Conservation (phyloP, 2,329 filamentous ascomycete species). For the Pseudopithomyces maydicus region DNA sequence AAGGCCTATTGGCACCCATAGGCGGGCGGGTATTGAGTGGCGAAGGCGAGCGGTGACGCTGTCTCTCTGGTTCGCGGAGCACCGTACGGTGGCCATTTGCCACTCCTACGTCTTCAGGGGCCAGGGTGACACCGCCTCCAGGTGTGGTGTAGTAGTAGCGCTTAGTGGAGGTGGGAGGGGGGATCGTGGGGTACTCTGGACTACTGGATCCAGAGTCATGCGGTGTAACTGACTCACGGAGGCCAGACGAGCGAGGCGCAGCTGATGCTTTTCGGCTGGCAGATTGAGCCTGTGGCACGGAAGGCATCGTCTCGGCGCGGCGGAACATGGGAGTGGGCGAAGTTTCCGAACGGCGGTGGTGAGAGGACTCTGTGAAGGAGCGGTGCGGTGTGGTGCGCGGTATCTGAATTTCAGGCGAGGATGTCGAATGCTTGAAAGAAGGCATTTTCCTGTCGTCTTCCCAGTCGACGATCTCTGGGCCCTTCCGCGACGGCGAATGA, state of each 20-base stretch:
- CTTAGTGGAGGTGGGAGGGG: conserved; percentile 26
- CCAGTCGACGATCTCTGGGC: conserved; percentile 42
- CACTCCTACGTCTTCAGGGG: conserved; percentile 27
- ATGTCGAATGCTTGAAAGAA: conserved; percentile 45
- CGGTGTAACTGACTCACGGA: conserved; percentile 34
- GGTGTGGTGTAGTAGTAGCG: conserved; percentile 36
- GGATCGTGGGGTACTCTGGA: conserved; percentile 33
- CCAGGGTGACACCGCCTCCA: conserved; percentile 27
- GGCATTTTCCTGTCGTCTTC: conserved; percentile 32
- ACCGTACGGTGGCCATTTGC: conserved; percentile 38
- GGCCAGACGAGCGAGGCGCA: conserved; percentile 29
- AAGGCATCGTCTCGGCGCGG: conserved; percentile 52
- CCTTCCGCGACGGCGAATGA: conserved; percentile 28
- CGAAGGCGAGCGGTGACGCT: conserved; percentile 32
- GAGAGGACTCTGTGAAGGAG: conserved; percentile 33
- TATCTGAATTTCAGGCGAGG: conserved; percentile 42
- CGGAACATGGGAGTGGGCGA: conserved; percentile 43
- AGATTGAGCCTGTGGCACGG: conserved; percentile 26
- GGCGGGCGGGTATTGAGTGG: conserved; percentile 35
- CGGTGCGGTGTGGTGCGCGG: conserved; percentile 32
- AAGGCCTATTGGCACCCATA: conserved; percentile 37
- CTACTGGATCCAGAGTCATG: conserved; percentile 30
- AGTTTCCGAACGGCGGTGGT: conserved; percentile 34
- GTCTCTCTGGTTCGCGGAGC: conserved; percentile 35
- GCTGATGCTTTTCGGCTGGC: conserved; percentile 33